Evolutionary conservation across 192 early-diverging fungal species (phyloP), one percentile per base, ranked within the genome.

Genomic region (Chytriomyces sp.): DNA sequence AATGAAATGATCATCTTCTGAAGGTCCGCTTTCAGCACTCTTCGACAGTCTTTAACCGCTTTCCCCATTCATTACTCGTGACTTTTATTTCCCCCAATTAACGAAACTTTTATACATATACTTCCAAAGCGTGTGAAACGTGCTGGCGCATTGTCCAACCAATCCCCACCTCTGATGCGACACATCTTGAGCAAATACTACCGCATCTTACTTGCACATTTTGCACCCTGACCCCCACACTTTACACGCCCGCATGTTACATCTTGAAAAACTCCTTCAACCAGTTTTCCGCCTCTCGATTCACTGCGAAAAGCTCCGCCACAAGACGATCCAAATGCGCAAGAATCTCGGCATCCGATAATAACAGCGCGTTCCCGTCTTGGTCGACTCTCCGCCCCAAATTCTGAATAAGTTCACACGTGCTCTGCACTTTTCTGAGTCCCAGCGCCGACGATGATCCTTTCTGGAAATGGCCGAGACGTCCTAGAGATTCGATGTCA

Each of bases 391-490:
- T 75, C 9, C 73, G 73, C 18, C 94, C 95, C 74, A 90, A 86
- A 71, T 92, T 87, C 82, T 98, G 95, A n/a, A 98, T 93, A 50
- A 92, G 88, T 76, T 94, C 95, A 81, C 95, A 98, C 28, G 91
- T 90, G 26, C 83, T 87, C 67, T 90, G 91, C 23, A 98, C 92
- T 77, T 91, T 92, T 57, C 82, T 89, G 23, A 96, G 77, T 20
- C 96, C 96, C 45, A 98, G 83, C 0, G 93, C 91, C 7, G 94
- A 94, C 1, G 95, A 96, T 67, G 91, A 93, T 18, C 96, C 96
- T 72, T 98, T 98, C 50, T 97, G 80, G 78, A 95, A 98, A 72
- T 98, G 96, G 5, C 96, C 96, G 28, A 95, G 82, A 45, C 89
- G 83, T 13, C 93, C 94, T 3, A 96, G 86, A 62, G 89, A 87